Conservation (phyloP, 108 stramenopile genomes). For the Nitzschia palea region DNA sequence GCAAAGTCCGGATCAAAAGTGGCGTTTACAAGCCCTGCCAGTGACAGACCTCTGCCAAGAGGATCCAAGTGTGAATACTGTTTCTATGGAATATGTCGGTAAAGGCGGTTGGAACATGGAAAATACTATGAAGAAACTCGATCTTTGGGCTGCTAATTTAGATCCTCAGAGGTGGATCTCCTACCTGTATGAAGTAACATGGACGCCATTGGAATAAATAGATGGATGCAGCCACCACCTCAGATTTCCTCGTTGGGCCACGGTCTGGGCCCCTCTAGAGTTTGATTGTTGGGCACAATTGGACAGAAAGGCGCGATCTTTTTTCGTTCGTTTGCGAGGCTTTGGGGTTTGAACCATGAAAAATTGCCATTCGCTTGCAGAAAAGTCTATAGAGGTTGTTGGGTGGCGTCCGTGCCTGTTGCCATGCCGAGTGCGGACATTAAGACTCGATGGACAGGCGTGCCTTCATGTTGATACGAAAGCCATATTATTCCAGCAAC, state of each 20-base stretch:
- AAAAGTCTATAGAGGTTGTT: too few species aligned
- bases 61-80: not conserved
- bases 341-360: too few species aligned
- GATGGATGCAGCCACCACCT: too few species aligned
- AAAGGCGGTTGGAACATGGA: conserved; percentile 31
- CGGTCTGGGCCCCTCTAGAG: too few species aligned
- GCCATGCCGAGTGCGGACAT: too few species aligned
- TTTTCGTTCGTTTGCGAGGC: too few species aligned
- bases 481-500: conserved; percentile 63
- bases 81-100: not conserved
- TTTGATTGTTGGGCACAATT: too few species aligned
- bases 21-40: conserved; percentile 1
- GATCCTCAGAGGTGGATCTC: conserved; percentile 21
- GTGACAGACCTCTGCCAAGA: not conserved
- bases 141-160: conserved; percentile 11
- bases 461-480: conserved; percentile 42
- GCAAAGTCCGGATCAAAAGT: not conserved
- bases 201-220: too few species aligned
- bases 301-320: too few species aligned
- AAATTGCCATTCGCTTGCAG: too few species aligned
- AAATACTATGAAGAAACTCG: conserved; percentile 25
- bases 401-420: too few species aligned
- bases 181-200: conserved; percentile 24
- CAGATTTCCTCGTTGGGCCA: too few species aligned
- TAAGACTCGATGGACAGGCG: conserved; percentile 7